These are phyloP conservation scores for Fusarium oxysporum DNA, from an alignment of 2,329 filamentous ascomycete species.

Conservation along the genomic window DNA sequence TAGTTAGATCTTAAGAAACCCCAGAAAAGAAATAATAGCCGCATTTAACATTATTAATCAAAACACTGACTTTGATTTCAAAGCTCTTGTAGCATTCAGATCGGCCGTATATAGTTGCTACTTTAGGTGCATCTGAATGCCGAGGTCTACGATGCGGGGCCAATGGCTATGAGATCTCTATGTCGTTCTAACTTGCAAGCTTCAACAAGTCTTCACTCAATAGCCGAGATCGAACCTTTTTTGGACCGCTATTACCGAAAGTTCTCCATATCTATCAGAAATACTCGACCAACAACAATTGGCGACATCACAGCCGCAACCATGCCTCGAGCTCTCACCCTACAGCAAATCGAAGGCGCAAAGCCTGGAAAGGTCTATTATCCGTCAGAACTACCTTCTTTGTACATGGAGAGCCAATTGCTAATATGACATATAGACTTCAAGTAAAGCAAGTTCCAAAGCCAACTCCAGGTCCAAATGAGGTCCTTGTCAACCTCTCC, in stretches of 20 bases:
- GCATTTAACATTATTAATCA: background rate
- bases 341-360: conserved; percentile 75
- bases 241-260: no score
- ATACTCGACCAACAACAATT: background rate
- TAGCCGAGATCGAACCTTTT: background rate
- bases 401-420: background rate
- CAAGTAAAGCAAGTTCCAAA: conserved; percentile 70
- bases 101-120: background rate
- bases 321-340: conserved; percentile 69
- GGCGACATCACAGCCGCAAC: background rate
- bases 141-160: conserved; percentile 28
- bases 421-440: conserved; percentile 56
- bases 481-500: conserved; percentile 80
- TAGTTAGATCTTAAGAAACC: background rate
- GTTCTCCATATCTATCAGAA: background rate
- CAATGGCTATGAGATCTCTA: conserved; percentile 4
- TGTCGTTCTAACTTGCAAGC: background rate
- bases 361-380: conserved; percentile 93
- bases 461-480: conserved; percentile 70
- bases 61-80: background rate
- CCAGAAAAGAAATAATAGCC: background rate
- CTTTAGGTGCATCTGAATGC: conserved; percentile 1
- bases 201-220: background rate
- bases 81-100: conserved; percentile 1
- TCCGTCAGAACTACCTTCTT: conserved; percentile 61